A percentile compares a stretch with the other conserved stretches of the same genome.
These are phyloP conservation scores for Fusarium mundagurra DNA, from an alignment of 2,329 filamentous ascomycete species.

Conservation along the genomic window DNA sequence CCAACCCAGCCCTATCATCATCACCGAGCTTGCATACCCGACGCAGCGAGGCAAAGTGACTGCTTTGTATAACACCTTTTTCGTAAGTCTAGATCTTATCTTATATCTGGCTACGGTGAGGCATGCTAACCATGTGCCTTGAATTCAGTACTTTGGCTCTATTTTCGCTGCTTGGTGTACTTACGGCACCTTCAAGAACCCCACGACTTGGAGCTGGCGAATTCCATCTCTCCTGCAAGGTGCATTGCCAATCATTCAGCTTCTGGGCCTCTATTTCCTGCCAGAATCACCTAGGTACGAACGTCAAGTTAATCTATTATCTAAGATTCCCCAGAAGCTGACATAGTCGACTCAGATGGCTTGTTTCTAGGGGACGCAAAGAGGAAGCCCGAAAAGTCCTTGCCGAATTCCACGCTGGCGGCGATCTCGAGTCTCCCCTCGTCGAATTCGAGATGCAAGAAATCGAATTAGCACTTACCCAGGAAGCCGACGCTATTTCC, in stretches of 20 bases:
- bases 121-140: rapidly evolving
- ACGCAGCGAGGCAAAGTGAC: constrained; percentile 47
- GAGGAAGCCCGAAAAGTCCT: constrained; percentile 51
- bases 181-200: constrained; percentile 39
- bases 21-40: constrained; percentile 48
- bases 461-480: constrained; percentile 49
- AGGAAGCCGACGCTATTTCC: constrained; percentile 45
- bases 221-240: constrained; percentile 41
- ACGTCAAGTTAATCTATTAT: rapidly evolving
- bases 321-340: rapidly evolving
- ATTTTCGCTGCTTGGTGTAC: constrained; percentile 45
- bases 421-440: constrained; percentile 51
- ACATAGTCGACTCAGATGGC: constrained; percentile 6
- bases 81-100: constrained; percentile 12
- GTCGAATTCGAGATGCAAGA: constrained; percentile 55
- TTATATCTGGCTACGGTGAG: rapidly evolving
- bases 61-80: constrained; percentile 46
- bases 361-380: constrained; percentile 46
- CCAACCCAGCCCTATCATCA: constrained; percentile 46
- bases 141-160: constrained; percentile 36
- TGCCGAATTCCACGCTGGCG: constrained; percentile 53
- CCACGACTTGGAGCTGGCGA: constrained; percentile 38
- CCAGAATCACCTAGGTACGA: constrained; percentile 40
- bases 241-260: constrained; percentile 32
- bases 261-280: constrained; percentile 36